phyloP scores from a whole-genome alignment of 805 yeast species.

The Isabelozyma pseudorhagii region DNA sequence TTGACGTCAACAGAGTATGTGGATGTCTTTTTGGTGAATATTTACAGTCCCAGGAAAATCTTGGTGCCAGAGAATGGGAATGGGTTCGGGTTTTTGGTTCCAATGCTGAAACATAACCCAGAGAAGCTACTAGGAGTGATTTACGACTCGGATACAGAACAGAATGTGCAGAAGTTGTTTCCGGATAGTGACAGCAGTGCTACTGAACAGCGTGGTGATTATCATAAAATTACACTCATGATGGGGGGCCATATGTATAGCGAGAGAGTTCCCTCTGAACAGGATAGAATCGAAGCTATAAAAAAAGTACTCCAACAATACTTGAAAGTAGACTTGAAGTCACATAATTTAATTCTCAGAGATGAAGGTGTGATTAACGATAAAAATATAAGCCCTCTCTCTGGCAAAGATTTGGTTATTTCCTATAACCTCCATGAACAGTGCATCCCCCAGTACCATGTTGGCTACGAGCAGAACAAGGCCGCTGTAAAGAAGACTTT shows the following conservation, averaged over 20 bases:
- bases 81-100: slow-evolving; percentile 91
- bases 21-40: slow-evolving; percentile 63
- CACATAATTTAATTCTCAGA: slow-evolving; percentile 20
- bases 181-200: neutral
- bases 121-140: slow-evolving; percentile 78
- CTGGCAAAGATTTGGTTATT: slow-evolving; percentile 24
- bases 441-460: slow-evolving; percentile 78
- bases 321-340: slow-evolving; percentile 18
- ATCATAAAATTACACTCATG: slow-evolving; percentile 83
- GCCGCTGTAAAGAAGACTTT: slow-evolving; percentile 30
- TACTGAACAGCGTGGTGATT: slow-evolving; percentile 14
- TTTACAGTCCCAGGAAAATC: slow-evolving; percentile 43
- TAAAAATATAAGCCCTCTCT: slow-evolving; percentile 4
- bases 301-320: slow-evolving; percentile 21
- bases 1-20: slow-evolving; percentile 33
- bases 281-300: slow-evolving; percentile 21
- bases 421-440: slow-evolving; percentile 34
- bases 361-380: slow-evolving; percentile 18
- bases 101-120: slow-evolving; percentile 46
- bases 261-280: slow-evolving; percentile 27
- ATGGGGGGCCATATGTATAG: slow-evolving; percentile 71
- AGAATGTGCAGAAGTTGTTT: slow-evolving; percentile 27
- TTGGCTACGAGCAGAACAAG: slow-evolving; percentile 57
- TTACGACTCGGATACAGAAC: slow-evolving; percentile 83
- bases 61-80: slow-evolving; percentile 33